Percentiles rank a stretch among this genome's conserved stretches.
Conservation (phyloP, 148 eudicot species). For the Camellia granthamiana region DNA sequence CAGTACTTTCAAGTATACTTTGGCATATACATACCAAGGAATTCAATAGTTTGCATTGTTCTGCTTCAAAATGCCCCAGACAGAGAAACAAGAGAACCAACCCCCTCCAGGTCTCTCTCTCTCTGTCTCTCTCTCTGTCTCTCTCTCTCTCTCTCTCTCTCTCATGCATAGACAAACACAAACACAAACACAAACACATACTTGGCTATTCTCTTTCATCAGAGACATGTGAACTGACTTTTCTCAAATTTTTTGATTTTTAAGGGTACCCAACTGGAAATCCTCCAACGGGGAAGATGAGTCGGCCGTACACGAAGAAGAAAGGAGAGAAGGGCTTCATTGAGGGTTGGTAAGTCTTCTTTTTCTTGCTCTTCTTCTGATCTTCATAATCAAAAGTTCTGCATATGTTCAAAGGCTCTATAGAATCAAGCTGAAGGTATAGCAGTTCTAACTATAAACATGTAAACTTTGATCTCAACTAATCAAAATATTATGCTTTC, state of each 20-base stretch:
- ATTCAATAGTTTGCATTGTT: background rate
- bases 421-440: background rate
- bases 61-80: conserved; percentile 21
- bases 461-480: background rate
- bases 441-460: background rate
- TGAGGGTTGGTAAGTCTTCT: conserved; percentile 71
- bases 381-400: background rate
- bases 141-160: background rate
- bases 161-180: background rate
- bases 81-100: conserved; percentile 33
- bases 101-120: conserved; percentile 44
- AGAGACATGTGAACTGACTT: background rate
- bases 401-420: background rate
- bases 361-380: too few species aligned
- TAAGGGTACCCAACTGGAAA: conserved; percentile 59
- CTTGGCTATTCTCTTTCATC: background rate
- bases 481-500: background rate
- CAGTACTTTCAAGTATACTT: background rate
- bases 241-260: background rate
- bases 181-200: background rate
- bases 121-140: conserved; percentile 16
- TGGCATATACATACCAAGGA: background rate
- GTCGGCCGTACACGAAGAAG: conserved; percentile 28
- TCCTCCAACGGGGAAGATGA: conserved; percentile 32
- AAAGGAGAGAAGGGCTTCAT: conserved; percentile 73